Evolutionary conservation across 768 basidiomycete genomes (phyloP), one percentile per base, ranked within the genome.

Genomic region (Obba rivulosa): DNA sequence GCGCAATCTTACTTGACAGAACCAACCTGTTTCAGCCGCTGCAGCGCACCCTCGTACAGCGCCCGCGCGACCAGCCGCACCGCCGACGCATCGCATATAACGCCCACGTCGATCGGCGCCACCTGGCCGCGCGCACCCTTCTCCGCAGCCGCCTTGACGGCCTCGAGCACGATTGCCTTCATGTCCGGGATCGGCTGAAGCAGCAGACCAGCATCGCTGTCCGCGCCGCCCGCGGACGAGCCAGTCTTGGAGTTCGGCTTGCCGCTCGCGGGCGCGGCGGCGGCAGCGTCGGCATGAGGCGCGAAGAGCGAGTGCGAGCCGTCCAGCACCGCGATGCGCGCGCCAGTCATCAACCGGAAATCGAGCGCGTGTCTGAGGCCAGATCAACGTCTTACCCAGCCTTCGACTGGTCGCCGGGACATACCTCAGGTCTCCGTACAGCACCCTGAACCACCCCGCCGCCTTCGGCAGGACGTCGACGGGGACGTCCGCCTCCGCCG

Each of bases 391-490:
- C 21, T 14, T 21, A 34, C 10, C 9, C 34, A 21, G 10, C 17
- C 13, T 22, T 13, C 31, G 24, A 44, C 21, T 9, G 18, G 17
- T 20, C 39, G 45, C 20, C 28, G 18, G 36, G 16, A 60, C 69
- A 20, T 58, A 86, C 87, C 76, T 77, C 21, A 81, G 69, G 61
- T 87, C 80, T 7, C 79, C 75, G 49, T 87, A 87, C 41, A 89
- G 63, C 20, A 91, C 66, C 44, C 90, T 72, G 66, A 84, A 92
- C 89, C 90, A 92, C 2, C 85, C 85, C 43, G 84, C 81, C 11
- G 83, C 79, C 68, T 91, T 92, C 4, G 85, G 78, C 60, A 85
- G 81, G n/a, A 78, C 77, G 55, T 85, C 83, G 18, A 89, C 69
- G 55, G 37, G 61, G 53, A 57, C 71, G 36, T 34, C 67, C 57